Base-by-base conservation (phyloP, 2,329 filamentous ascomycete species). In the Xylaria sp. region DNA sequence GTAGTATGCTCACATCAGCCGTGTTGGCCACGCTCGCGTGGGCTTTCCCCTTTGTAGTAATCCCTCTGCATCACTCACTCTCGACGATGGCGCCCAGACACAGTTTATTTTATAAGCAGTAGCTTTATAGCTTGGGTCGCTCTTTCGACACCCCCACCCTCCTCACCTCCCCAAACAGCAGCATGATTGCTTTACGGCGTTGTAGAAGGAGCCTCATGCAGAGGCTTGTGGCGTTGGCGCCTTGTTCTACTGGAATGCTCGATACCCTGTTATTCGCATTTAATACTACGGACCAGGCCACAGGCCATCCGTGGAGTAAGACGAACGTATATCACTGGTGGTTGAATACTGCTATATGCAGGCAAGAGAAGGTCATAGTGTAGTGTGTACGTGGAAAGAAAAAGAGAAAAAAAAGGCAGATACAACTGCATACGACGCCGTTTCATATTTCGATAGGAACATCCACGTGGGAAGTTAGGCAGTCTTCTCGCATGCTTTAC, bases 1-100 rank as follows among this genome's bases (percentile, higher is more conserved):
- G 72, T 74, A 74, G 71, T 67, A 70, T 68, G 66, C 70, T 67
- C 55, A 69, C 66, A 51, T 53, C 69, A 66, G 61, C 50, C 45
- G 45, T 54, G 25, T 59, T 33, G 40, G 50, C 57, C 63, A 53
- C 57, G 42, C 57, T 25, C 17, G 47, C 38, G 43, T 57, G 58
- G 54, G 64, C 40, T 45, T 55, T 23, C 28, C 38, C 65, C 65
- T 57, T 58, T 65, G 71, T 73, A 73, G 72, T 68, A 56, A 53
- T 67, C 61, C 56, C 57, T 38, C 49, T 23, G 61, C 43, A 62
- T 52, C 47, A 53, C n/a, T 54, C 54, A 55, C 60, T 38, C 54
- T 43, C 50, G 57, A 46, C 43, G 47, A 33, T 63, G 52, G 50
- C 61, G 51, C 63, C 61, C 43, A 56, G 40, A 57, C 56, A 52